These are phyloP conservation scores for Cyberlindnera lachancei DNA, from an alignment of 805 yeast genomes.

Conservation along the genomic window DNA sequence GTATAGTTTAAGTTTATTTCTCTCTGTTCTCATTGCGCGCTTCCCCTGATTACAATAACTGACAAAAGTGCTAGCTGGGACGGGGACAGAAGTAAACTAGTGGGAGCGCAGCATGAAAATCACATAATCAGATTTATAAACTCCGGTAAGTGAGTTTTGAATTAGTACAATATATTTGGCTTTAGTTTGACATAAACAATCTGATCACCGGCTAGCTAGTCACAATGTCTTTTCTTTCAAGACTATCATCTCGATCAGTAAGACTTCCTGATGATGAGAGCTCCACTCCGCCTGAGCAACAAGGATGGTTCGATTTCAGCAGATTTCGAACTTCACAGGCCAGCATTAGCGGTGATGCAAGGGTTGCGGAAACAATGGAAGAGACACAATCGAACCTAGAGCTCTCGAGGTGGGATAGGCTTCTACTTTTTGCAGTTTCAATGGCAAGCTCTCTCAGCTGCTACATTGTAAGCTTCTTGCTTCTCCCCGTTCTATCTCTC, in stretches of 20 bases:
- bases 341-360: too few species aligned
- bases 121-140: conserved; percentile 2
- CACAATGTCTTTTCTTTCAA: conserved; percentile 5
- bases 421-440: conserved; percentile 13
- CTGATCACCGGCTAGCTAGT: neutral
- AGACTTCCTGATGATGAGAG: conserved; percentile 9
- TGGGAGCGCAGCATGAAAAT: too few species aligned
- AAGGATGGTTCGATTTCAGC: neutral
- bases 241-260: conserved; percentile 6
- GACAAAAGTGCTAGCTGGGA: too few species aligned
- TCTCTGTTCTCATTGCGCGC: too few species aligned
- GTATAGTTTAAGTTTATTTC: too few species aligned
- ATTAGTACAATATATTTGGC: too few species aligned
- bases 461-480: conserved; percentile 13
- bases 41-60: too few species aligned
- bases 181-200: too few species aligned
- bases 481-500: conserved; percentile 12
- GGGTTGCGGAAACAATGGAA: neutral
- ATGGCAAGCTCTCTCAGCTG: conserved; percentile 16
- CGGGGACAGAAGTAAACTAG: too few species aligned
- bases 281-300: neutral
- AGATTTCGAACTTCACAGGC: neutral
- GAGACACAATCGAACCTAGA: conserved; percentile 2
- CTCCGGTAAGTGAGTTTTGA: too few species aligned
- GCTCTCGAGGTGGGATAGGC: conserved; percentile 13